These are phyloP conservation scores for Pseudogymnoascus sp. DNA, from an alignment of 2,329 filamentous ascomycete genomes.

Conservation along the genomic window DNA sequence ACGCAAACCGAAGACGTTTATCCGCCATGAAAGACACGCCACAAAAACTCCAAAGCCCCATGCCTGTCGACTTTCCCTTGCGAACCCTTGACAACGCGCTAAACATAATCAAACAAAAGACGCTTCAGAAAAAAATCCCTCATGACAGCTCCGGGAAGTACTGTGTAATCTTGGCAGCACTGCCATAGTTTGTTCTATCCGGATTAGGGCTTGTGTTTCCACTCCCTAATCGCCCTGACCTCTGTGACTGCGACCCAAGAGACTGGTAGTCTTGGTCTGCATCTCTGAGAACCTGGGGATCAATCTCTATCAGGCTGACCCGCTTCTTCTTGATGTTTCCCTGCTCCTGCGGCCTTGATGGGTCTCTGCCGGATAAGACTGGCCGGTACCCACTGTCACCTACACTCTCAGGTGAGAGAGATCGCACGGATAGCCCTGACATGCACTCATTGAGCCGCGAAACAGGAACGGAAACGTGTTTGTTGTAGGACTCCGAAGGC, in stretches of 20 bases:
- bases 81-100: neutral
- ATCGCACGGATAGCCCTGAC: neutral
- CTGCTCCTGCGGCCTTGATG: conserved; percentile 20
- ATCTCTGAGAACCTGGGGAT: conserved; percentile 13
- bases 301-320: conserved; percentile 10
- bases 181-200: conserved; percentile 19
- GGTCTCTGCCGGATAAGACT: conserved; percentile 10
- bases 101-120: conserved; percentile 12
- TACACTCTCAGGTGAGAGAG: neutral
- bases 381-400: neutral
- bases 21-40: neutral
- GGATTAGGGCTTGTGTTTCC: conserved; percentile 7
- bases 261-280: conserved; percentile 17
- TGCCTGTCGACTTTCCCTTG: neutral
- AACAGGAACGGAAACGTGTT: neutral
- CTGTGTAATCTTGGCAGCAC: conserved; percentile 26
- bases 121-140: neutral
- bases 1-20: conserved; percentile 1
- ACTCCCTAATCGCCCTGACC: conserved; percentile 1
- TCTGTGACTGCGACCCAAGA: neutral
- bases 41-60: conserved; percentile 2
- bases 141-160: conserved; percentile 27
- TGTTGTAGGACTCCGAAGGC: neutral
- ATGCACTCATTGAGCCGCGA: conserved; percentile 12
- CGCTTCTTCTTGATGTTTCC: conserved; percentile 30